A percentile compares a stretch with the other conserved stretches of the same genome.
These are phyloP conservation scores for Parastagonospora nodorum DNA, from an alignment of 2,329 filamentous ascomycete genomes.

Conservation along the genomic window DNA sequence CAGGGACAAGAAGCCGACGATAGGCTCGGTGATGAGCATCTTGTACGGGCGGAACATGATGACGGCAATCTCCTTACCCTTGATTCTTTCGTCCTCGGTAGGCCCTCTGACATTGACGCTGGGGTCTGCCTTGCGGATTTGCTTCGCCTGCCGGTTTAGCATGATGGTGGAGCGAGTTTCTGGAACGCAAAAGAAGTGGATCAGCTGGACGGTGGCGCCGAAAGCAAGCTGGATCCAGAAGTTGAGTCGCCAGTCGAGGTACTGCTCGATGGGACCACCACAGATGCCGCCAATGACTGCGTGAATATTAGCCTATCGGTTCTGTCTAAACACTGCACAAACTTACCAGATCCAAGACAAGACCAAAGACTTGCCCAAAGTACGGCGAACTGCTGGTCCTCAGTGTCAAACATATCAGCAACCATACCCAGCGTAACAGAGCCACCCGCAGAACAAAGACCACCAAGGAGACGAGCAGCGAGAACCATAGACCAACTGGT, in stretches of 20 bases:
- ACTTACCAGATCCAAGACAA: conserved; percentile 68
- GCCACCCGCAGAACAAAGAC: conserved; percentile 61
- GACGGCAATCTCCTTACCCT: conserved; percentile 47
- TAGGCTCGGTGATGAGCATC: conserved; percentile 76
- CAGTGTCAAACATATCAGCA: conserved; percentile 64
- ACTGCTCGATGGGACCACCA: conserved; percentile 72
- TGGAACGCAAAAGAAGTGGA: conserved; percentile 71
- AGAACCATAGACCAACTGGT: conserved; percentile 68
- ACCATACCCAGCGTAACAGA: conserved; percentile 68
- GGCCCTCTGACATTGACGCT: conserved; percentile 65
- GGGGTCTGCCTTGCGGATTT: conserved; percentile 63
- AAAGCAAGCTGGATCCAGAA: conserved; percentile 87
- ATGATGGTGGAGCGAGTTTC: conserved; percentile 77
- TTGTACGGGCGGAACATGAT: conserved; percentile 69
- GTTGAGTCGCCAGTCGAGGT: conserved; percentile 72
- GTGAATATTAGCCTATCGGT: conserved; percentile 52
- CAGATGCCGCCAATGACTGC: conserved; percentile 79
- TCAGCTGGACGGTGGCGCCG: conserved; percentile 67
- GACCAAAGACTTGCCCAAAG: conserved; percentile 58
- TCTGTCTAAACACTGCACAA: conserved; percentile 27
- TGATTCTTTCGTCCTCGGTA: conserved; percentile 58
- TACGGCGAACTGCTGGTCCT: conserved; percentile 71
- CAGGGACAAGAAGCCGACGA: conserved; percentile 71
- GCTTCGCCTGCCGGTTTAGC: conserved; percentile 77
- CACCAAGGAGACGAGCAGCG: conserved; percentile 56